Conservation (phyloP, 2,329 filamentous ascomycete species). For the Immersiporthe knoxdaviesiana region DNA sequence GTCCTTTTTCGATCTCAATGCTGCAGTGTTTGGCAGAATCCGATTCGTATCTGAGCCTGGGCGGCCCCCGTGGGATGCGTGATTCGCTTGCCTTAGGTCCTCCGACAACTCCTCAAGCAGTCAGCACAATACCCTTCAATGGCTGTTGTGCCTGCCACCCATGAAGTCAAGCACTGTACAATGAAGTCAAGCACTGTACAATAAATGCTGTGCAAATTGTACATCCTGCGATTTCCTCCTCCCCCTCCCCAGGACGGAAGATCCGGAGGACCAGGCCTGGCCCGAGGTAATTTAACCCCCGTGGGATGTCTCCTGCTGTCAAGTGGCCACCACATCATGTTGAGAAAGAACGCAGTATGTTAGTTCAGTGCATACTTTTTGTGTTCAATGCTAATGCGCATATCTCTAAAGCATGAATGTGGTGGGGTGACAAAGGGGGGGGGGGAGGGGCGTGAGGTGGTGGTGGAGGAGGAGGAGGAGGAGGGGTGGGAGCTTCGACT, state of each 20-base stretch:
- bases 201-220: neutral
- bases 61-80: constrained; percentile 7
- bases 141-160: neutral
- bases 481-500: neutral
- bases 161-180: neutral
- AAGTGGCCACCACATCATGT: neutral
- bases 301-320: neutral
- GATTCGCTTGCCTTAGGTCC: constrained; percentile 6
- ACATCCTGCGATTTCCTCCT: neutral
- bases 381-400: neutral
- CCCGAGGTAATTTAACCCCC: neutral
- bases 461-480: neutral
- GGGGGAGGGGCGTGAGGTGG: neutral
- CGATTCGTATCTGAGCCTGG: constrained; percentile 9
- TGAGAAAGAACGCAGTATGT: neutral
- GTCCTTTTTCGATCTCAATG: neutral
- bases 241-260: neutral
- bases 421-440: neutral
- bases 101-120: neutral
- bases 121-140: neutral
- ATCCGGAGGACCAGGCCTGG: constrained; percentile 3
- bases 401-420: neutral
- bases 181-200: neutral
- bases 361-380: neutral
- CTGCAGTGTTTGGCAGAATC: constrained; percentile 1